Conservation (phyloP, 495 filamentous ascomycete genomes). For the Articulospora tetracladia region DNA sequence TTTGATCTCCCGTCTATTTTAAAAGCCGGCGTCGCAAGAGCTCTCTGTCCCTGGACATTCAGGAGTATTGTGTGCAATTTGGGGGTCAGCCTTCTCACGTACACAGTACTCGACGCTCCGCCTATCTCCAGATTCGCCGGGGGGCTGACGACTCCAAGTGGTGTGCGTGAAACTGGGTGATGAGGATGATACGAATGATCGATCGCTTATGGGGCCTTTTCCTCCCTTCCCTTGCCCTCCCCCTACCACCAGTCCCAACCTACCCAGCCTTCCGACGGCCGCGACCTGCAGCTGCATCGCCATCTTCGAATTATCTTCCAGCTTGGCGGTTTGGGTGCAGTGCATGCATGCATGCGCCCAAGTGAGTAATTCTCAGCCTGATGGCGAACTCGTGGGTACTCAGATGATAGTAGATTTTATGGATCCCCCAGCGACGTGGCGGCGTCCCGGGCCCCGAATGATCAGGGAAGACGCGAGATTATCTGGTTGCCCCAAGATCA, state of each 20-base stretch:
- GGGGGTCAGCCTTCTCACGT: neutral
- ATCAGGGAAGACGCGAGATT: neutral
- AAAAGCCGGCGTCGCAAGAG: neutral
- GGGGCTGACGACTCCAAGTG: slow-evolving; percentile 17
- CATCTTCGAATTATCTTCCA: slow-evolving; percentile 1
- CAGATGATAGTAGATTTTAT: neutral
- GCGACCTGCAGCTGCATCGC: slow-evolving; percentile 1
- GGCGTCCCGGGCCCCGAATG: neutral
- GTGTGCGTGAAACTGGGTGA: slow-evolving; percentile 12
- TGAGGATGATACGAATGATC: slow-evolving; percentile 8
- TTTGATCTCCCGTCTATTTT: neutral
- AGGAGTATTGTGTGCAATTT: neutral
- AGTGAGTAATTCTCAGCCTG: slow-evolving; percentile 14
- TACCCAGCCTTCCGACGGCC: neutral
- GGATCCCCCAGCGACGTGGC: slow-evolving; percentile 7
- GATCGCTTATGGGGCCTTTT: neutral
- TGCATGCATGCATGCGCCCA: neutral
- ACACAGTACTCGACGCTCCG: too few relatives aligned
- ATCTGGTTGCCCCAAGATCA: neutral
- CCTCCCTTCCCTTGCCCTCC: too few relatives aligned
- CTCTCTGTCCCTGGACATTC: neutral
- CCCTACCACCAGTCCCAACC: too few relatives aligned
- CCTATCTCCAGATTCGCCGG: neutral
- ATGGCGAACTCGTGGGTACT: slow-evolving; percentile 17
- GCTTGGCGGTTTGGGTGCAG: slow-evolving; percentile 2